phyloP scores from a whole-genome alignment of 2,329 filamentous ascomycete species.

The Metarhizium guizhouense region DNA sequence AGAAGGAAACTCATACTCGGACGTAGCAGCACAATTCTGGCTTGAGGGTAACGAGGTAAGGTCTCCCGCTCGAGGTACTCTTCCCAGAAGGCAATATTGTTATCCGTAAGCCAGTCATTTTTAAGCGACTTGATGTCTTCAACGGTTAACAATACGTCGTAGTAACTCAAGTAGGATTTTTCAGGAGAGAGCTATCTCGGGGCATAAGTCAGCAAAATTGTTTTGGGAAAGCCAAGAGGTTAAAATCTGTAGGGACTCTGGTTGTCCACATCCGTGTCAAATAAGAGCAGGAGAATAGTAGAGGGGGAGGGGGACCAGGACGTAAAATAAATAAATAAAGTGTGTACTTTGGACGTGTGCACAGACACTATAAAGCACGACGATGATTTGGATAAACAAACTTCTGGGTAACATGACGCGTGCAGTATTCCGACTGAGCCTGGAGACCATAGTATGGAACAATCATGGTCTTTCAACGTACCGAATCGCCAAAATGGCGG shows the following conservation, averaged over 20 bases:
- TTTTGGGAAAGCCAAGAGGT: neutral
- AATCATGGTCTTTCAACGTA: slow-evolving; percentile 19
- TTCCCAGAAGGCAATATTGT: slow-evolving; percentile 97
- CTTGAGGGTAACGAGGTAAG: slow-evolving; percentile 68
- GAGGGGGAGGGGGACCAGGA: neutral
- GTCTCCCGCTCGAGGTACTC: slow-evolving; percentile 91
- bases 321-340: neutral
- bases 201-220: neutral
- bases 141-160: slow-evolving; percentile 54
- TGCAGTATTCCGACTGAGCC: neutral
- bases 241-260: neutral
- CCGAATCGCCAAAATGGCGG: slow-evolving; percentile 38
- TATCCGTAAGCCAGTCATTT: slow-evolving; percentile 94
- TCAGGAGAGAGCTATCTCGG: slow-evolving; percentile 36
- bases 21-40: slow-evolving; percentile 81
- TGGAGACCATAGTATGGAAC: neutral
- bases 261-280: neutral
- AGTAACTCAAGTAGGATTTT: slow-evolving; percentile 31
- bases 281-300: neutral
- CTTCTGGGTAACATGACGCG: neutral
- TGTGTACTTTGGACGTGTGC: neutral
- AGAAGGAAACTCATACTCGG: slow-evolving; percentile 91
- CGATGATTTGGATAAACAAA: neutral
- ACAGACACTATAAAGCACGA: neutral
- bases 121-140: slow-evolving; percentile 85